Conservation (phyloP, 2,329 filamentous ascomycete genomes). For the Cladophialophora exuberans region DNA sequence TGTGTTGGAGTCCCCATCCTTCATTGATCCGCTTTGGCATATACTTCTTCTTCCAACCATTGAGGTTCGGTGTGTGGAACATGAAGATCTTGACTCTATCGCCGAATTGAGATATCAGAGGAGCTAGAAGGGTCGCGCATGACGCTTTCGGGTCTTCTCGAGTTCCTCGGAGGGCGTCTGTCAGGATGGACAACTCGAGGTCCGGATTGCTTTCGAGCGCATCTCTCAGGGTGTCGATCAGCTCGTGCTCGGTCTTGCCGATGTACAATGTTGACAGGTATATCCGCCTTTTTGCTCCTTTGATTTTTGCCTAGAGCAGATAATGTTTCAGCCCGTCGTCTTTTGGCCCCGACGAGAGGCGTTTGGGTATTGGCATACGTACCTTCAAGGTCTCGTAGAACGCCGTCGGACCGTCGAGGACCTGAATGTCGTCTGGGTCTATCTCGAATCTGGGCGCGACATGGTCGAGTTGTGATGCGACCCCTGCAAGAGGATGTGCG, state of each 20-base stretch:
- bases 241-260: conserved; percentile 86
- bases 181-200: conserved; percentile 84
- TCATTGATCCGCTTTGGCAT: conserved; percentile 93
- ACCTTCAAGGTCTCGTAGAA: conserved; percentile 94
- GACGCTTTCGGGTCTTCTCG: conserved; percentile 84
- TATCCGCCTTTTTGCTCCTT: conserved; percentile 73
- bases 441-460: conserved; percentile 91
- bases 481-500: conserved; percentile 57
- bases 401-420: conserved; percentile 78
- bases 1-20: conserved; percentile 97
- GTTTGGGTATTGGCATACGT: conserved; percentile 13
- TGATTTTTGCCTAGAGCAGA: conserved; percentile 71
- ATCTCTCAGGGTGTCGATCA: conserved; percentile 77
- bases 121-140: conserved; percentile 83
- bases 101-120: conserved; percentile 84
- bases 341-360: conserved; percentile 4
- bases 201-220: conserved; percentile 74
- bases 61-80: conserved; percentile 97
- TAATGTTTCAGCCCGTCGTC: conserved; percentile 27
- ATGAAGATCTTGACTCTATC: conserved; percentile 89
- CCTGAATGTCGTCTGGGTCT: conserved; percentile 74
- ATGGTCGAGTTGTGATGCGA: conserved; percentile 78
- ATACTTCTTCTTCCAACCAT: conserved; percentile 78
- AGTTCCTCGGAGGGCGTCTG: conserved; percentile 87
- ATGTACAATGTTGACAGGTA: conserved; percentile 98